Evolutionary conservation across 106 monocot genomes (phyloP), one percentile per base, ranked within the genome.

Genomic region (Dendrobium catenatum): DNA sequence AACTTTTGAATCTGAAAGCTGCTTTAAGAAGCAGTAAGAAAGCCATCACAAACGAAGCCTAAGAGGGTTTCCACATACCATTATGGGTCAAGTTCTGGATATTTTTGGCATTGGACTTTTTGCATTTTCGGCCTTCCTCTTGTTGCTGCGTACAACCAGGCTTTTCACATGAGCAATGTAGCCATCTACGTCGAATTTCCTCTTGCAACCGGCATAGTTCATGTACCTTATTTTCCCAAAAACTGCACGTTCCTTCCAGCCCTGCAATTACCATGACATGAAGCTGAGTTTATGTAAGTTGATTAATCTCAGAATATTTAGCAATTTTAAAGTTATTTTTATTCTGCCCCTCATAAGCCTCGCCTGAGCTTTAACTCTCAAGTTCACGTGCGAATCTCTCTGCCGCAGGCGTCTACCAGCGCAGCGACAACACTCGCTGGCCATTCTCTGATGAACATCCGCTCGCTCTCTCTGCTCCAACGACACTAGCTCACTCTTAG

Each of bases 201-300:
- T 93, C 87, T 95, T 99, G 93, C 98, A 99, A 4, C 98, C 98
- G 9, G 89, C 98, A 80, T 89, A 95, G 75, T 99, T 99, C 98
- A 99, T 99, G 81, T 99, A 99, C 0, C 99, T 88, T 73, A 99
- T 93, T 87, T 99, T 99, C 16, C 99, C 95, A 84, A 99, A 99
- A 27, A 99, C 90, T 27, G 95, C 93, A 29, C 95, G 83, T 78
- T 99, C 99, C 72, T 87, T 89, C 99, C 99, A 95, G 59, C 99
- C 99, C 99, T 99, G 86, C 51, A 83, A 80, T 81, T 9, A 76
- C 19, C 64, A 46, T 40, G 37, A 78, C 31, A 83, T n/a, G 22
- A 76, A 10, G 43, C 43, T 24, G 22, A 47, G 17, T 24, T 49
- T 10, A 43, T 19, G 26, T 10, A 20, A 42, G 74, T 5, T 74